phyloP scores from a whole-genome alignment of 23 red algal species.

The Gracilaria domingensis region DNA sequence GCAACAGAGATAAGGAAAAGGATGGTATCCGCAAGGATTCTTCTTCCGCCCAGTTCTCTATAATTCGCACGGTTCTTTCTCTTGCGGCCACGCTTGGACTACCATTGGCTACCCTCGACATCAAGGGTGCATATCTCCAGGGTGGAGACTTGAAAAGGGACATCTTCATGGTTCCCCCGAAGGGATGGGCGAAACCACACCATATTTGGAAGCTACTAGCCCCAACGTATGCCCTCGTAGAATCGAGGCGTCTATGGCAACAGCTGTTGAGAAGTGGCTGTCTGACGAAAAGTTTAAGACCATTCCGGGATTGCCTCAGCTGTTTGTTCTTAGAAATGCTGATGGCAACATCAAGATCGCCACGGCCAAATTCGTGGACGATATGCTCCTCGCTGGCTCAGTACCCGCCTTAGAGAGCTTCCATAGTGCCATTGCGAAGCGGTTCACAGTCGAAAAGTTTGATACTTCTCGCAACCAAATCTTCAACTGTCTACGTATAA shows the following conservation, averaged over 20 bases:
- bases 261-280: conserved; percentile 25
- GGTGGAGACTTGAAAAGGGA: neutral
- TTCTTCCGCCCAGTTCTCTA: neutral
- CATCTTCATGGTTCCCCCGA: neutral
- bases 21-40: conserved; percentile 7
- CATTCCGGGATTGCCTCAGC: conserved; percentile 34
- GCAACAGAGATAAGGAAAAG: neutral
- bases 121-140: too few relatives aligned
- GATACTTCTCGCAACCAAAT: neutral
- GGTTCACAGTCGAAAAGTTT: neutral
- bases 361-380: too few relatives aligned
- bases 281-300: neutral
- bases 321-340: conserved; percentile 9
- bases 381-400: neutral
- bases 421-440: neutral
- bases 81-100: neutral
- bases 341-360: conserved; percentile 5
- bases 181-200: neutral
- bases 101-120: too few relatives aligned
- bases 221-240: conserved; percentile 27
- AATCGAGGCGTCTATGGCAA: conserved; percentile 50
- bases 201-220: neutral
- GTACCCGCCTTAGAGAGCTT: neutral
- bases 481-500: neutral
- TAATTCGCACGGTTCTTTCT: neutral